Evolutionary conservation across 148 eudicot genomes (phyloP).

Genomic region (Gaultheria prostrata): DNA sequence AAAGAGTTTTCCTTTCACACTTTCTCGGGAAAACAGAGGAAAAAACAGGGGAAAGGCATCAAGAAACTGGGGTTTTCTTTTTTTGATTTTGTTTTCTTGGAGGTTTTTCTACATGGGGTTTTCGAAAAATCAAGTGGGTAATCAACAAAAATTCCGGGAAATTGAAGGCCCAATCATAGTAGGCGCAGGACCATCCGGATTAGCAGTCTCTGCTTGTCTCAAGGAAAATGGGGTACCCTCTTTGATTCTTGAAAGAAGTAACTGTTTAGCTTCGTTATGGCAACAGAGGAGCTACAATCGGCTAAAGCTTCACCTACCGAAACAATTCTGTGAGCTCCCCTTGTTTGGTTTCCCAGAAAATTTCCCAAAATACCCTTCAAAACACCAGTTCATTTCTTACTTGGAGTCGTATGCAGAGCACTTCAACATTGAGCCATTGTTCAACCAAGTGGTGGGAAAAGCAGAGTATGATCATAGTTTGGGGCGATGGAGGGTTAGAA

Average conservation of each 20-base stretch:
- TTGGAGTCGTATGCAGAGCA: slow-evolving; percentile 65
- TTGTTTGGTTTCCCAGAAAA: slow-evolving; percentile 51
- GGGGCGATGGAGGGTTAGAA: slow-evolving; percentile 52
- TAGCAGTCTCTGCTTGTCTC: slow-evolving; percentile 80
- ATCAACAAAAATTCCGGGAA: slow-evolving; percentile 19
- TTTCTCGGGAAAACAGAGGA: slow-evolving; percentile 15
- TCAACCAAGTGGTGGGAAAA: slow-evolving; percentile 46
- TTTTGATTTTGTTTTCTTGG: neutral
- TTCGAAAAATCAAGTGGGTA: slow-evolving; percentile 26
- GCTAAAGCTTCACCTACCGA: slow-evolving; percentile 84
- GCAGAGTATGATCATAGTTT: slow-evolving; percentile 41
- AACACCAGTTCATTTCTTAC: slow-evolving; percentile 71
- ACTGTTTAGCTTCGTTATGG: slow-evolving; percentile 96
- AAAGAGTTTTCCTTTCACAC: no score
- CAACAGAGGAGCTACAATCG: slow-evolving; percentile 75
- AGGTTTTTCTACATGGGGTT: slow-evolving; percentile 40
- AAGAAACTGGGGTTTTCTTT: neutral
- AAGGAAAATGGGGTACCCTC: slow-evolving; percentile 53
- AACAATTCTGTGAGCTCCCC: slow-evolving; percentile 80
- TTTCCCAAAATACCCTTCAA: slow-evolving; percentile 81
- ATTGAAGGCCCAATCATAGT: slow-evolving; percentile 70
- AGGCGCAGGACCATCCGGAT: slow-evolving; percentile 96
- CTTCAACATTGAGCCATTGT: slow-evolving; percentile 53
- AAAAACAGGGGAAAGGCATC: slow-evolving; percentile 2
- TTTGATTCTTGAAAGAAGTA: slow-evolving; percentile 65